A percentile compares a stretch with the other conserved stretches of the same genome.
Conservation (phyloP, 1,139 yeast species). For the Magnusiomyces suaveolens region DNA sequence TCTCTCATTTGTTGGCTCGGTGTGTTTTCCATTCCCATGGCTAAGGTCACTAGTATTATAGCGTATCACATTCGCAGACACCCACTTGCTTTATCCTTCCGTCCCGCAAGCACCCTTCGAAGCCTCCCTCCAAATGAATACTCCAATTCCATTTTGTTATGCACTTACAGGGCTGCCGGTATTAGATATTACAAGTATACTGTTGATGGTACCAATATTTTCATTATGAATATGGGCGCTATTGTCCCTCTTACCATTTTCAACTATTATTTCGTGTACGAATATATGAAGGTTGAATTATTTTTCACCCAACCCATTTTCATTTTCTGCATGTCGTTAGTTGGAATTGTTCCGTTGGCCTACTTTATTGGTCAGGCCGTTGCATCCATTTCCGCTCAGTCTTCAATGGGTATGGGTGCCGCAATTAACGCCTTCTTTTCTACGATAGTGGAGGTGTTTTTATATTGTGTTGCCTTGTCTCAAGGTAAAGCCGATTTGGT, state of each 20-base stretch:
- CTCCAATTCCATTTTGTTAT: constrained; percentile 43
- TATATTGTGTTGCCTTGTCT: constrained; percentile 82
- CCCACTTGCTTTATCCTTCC: constrained; percentile 74
- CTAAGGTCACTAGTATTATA: constrained; percentile 58
- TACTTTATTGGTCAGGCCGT: constrained; percentile 98
- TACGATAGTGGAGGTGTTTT: constrained; percentile 83
- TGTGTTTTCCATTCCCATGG: constrained; percentile 91
- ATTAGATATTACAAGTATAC: constrained; percentile 90
- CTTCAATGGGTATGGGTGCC: constrained; percentile 99
- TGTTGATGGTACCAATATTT: constrained; percentile 89
- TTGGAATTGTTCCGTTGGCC: constrained; percentile 86
- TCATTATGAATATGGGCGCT: constrained; percentile 72
- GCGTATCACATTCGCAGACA: constrained; percentile 78
- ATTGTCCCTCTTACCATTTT: constrained; percentile 75
- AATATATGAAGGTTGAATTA: constrained; percentile 39
- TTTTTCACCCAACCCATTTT: constrained; percentile 50
- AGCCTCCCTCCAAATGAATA: constrained; percentile 17
- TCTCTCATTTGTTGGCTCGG: constrained; percentile 65
- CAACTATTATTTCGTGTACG: constrained; percentile 60
- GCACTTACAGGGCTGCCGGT: constrained; percentile 90
- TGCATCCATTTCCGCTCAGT: constrained; percentile 95
- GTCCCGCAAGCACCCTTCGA: constrained; percentile 42
- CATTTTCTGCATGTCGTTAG: constrained; percentile 64
- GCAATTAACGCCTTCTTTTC: constrained; percentile 96
- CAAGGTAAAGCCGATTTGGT: constrained; percentile 83